Conservation (phyloP, 1,284 basidiomycete species). For the Nidula niveotomentosa region DNA sequence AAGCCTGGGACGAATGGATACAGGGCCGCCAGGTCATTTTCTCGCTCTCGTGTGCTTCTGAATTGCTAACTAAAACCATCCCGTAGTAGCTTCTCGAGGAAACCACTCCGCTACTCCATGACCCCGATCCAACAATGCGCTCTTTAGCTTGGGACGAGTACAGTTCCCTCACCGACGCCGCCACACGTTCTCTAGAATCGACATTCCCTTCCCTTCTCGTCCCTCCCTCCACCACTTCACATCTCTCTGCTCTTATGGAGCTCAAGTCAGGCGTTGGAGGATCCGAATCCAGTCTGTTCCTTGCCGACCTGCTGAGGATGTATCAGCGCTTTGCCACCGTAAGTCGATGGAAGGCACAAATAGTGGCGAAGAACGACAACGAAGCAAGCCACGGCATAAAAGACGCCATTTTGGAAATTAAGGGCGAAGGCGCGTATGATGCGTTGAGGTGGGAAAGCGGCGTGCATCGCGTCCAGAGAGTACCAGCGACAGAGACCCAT, state of each 20-base stretch:
- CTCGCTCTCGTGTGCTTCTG: neutral
- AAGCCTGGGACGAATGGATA: slow-evolving; percentile 24
- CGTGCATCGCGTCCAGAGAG: slow-evolving; percentile 94
- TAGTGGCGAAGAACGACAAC: slow-evolving; percentile 53
- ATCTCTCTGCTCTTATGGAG: slow-evolving; percentile 83
- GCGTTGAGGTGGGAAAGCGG: slow-evolving; percentile 88
- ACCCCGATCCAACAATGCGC: slow-evolving; percentile 78
- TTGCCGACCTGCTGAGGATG: slow-evolving; percentile 80
- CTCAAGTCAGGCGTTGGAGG: slow-evolving; percentile 95
- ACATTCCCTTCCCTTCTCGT: slow-evolving; percentile 73
- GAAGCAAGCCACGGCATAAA: slow-evolving; percentile 66
- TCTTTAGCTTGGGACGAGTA: slow-evolving; percentile 78
- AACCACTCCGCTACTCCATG: slow-evolving; percentile 61
- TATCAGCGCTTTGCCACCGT: slow-evolving; percentile 72
- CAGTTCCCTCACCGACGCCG: slow-evolving; percentile 42
- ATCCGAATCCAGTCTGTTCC: slow-evolving; percentile 85
- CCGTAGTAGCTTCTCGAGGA: slow-evolving; percentile 64
- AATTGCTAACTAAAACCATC: slow-evolving; percentile 5
- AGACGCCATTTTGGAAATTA: slow-evolving; percentile 84
- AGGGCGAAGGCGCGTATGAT: slow-evolving; percentile 80
- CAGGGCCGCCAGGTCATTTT: slow-evolving; percentile 25
- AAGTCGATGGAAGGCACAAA: slow-evolving; percentile 49
- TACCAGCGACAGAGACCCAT: slow-evolving; percentile 86
- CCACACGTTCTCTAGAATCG: slow-evolving; percentile 47
- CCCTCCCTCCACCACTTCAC: slow-evolving; percentile 62